Conservation (phyloP, 2,329 filamentous ascomycete genomes). For the Diaporthe longicolla region DNA sequence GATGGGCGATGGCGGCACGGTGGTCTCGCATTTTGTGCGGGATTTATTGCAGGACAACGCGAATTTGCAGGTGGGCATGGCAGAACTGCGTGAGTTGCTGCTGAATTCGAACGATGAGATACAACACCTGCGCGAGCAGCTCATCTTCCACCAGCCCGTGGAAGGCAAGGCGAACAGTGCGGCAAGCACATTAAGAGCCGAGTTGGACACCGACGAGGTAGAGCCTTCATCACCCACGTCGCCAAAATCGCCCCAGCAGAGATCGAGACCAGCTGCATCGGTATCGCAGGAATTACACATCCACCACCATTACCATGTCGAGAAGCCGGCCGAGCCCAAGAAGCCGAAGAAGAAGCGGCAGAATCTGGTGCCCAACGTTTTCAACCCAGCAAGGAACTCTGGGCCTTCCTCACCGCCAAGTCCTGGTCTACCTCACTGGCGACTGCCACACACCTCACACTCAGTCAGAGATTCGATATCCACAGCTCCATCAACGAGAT, state of each 20-base stretch:
- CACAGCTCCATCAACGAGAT: constrained; percentile 67
- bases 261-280: constrained; percentile 50
- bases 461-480: constrained; percentile 65
- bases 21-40: constrained; percentile 96
- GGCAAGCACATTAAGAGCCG: constrained; percentile 75
- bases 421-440: constrained; percentile 50
- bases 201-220: constrained; percentile 69
- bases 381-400: constrained; percentile 66
- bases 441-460: constrained; percentile 57
- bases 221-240: constrained; percentile 49
- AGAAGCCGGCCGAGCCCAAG: constrained; percentile 71
- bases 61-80: constrained; percentile 90
- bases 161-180: constrained; percentile 56
- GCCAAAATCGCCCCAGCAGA: constrained; percentile 42
- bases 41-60: constrained; percentile 97
- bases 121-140: constrained; percentile 84
- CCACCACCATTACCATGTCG: constrained; percentile 92
- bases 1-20: constrained; percentile 72
- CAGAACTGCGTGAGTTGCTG: constrained; percentile 91
- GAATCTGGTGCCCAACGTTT: constrained; percentile 71
- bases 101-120: constrained; percentile 95
- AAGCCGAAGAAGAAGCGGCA: constrained; percentile 78
- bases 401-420: constrained; percentile 59
- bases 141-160: constrained; percentile 83
- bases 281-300: constrained; percentile 86